Evolutionary conservation across 2,329 filamentous ascomycete genomes (phyloP).

Genomic region (Aspergillus phoenicis): DNA sequence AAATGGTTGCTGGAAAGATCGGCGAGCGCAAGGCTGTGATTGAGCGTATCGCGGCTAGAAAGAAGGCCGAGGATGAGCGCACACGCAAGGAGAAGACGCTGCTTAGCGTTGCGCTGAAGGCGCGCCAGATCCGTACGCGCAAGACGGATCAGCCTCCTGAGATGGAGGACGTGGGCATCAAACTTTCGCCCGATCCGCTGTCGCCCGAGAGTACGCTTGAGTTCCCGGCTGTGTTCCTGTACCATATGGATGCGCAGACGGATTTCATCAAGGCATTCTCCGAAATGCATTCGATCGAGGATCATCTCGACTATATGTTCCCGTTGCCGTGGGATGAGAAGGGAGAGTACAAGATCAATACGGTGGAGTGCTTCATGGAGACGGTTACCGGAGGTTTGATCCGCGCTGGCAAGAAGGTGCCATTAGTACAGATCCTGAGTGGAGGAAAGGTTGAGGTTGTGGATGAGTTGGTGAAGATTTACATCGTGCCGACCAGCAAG

Average conservation of each 20-base stretch:
- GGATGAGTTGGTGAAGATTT: conserved; percentile 80
- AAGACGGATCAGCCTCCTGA: conserved; percentile 74
- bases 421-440: conserved; percentile 71
- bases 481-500: conserved; percentile 73
- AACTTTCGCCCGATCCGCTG: conserved; percentile 70
- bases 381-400: conserved; percentile 76
- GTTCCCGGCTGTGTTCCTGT: conserved; percentile 82
- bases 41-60: conserved; percentile 58
- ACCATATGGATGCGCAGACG: conserved; percentile 77
- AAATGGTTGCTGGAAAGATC: conserved; percentile 65
- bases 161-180: conserved; percentile 78
- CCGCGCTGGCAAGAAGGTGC: conserved; percentile 85
- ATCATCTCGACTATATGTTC: conserved; percentile 83
- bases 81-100: conserved; percentile 60
- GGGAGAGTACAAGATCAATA: conserved; percentile 64
- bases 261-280: conserved; percentile 89
- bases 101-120: conserved; percentile 66
- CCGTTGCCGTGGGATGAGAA: conserved; percentile 82
- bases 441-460: conserved; percentile 82
- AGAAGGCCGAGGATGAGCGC: conserved; percentile 52
- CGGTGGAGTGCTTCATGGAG: conserved; percentile 88
- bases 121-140: conserved; percentile 70
- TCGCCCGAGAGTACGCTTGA: conserved; percentile 71
- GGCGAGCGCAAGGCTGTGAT: conserved; percentile 59
- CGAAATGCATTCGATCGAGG: conserved; percentile 72